A percentile compares a stretch with the other conserved stretches of the same genome.
These are phyloP conservation scores for Inonotus obliquus DNA, from an alignment of 1,284 basidiomycete genomes.

Conservation along the genomic window DNA sequence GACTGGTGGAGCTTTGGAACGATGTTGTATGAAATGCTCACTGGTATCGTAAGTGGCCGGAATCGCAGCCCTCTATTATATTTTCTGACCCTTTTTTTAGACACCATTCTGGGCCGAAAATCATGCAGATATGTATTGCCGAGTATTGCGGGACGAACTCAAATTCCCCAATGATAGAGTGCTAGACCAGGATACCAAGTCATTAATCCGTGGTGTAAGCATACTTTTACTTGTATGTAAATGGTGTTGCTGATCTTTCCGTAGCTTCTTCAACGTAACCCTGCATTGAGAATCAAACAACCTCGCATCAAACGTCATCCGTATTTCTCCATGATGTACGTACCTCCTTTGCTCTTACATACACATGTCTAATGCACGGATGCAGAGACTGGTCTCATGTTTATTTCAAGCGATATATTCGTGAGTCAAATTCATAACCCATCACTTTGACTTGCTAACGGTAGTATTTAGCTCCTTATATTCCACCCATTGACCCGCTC, in stretches of 20 bases:
- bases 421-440: constrained; percentile 38
- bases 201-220: constrained; percentile 88
- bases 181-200: constrained; percentile 93
- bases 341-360: constrained; percentile 22
- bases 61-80: constrained; percentile 8
- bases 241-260: constrained; percentile 17
- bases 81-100: constrained; percentile 37
- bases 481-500: constrained; percentile 87
- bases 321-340: constrained; percentile 94
- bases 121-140: constrained; percentile 92
- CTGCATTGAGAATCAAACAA: constrained; percentile 85
- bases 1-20: constrained; percentile 99
- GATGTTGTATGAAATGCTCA: constrained; percentile 94
- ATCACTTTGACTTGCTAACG: background rate
- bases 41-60: constrained; percentile 68
- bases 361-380: constrained; percentile 11
- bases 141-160: constrained; percentile 83
- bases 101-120: constrained; percentile 94
- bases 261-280: constrained; percentile 88
- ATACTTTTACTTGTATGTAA: too few relatives aligned
- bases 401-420: constrained; percentile 91
- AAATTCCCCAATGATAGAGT: constrained; percentile 86
- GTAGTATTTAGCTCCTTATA: constrained; percentile 77
- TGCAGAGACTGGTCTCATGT: constrained; percentile 88
- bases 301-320: constrained; percentile 91